Conservation (phyloP, 768 basidiomycete genomes). For the Tulasnella sp. region DNA sequence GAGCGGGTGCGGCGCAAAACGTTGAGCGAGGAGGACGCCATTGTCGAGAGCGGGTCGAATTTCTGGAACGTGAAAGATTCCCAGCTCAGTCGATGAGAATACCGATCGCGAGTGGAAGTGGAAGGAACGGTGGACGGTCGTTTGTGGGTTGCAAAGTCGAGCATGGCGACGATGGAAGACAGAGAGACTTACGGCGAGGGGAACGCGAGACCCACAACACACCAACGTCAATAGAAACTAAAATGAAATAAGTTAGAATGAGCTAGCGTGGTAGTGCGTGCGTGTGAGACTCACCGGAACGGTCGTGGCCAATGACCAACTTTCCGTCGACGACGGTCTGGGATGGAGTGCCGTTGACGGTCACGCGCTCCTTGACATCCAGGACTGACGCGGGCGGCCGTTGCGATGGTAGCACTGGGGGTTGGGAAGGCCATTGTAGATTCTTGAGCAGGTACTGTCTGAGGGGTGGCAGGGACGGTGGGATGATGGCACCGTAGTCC, state of each 20-base stretch:
- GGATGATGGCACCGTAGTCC: too few relatives aligned
- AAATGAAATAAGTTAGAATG: not conserved
- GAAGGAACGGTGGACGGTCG: not conserved
- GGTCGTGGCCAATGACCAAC: conserved; percentile 61
- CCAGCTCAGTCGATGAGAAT: not conserved
- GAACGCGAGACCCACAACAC: too few relatives aligned
- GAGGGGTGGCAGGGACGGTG: too few relatives aligned
- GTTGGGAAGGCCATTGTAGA: not conserved
- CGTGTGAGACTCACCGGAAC: conserved; percentile 44
- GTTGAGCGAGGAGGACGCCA: not conserved
- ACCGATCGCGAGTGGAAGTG: not conserved
- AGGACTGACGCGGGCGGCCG: not conserved
- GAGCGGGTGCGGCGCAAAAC: not conserved
- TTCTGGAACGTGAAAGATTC: not conserved
- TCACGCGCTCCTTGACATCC: conserved; percentile 44
- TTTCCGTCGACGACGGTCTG: conserved; percentile 57
- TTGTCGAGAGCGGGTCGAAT: not conserved
- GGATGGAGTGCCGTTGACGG: conserved; percentile 62
- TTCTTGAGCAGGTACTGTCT: too few relatives aligned
- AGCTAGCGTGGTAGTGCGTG: conserved; percentile 4
- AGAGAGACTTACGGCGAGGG: not conserved
- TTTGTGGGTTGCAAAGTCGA: not conserved
- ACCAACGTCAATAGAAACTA: conserved; percentile 15
- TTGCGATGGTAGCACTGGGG: not conserved
- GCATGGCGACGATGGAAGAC: not conserved